Percentiles rank a stretch among this genome's conserved stretches.
These are phyloP conservation scores for Eucalyptus sp. DNA, from an alignment of 345 rosid genomes.

Conservation along the genomic window DNA sequence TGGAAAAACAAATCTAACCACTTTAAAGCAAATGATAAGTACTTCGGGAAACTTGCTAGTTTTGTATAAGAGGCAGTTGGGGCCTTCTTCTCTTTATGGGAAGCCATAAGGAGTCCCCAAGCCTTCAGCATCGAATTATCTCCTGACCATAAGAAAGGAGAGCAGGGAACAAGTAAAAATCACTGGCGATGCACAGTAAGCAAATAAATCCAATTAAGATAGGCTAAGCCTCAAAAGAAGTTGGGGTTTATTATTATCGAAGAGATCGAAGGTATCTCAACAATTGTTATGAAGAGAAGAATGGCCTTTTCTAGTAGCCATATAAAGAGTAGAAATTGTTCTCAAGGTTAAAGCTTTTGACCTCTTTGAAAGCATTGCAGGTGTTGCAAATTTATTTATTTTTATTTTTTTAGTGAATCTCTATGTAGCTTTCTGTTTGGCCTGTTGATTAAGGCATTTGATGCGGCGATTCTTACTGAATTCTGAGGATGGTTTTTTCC, in stretches of 20 bases:
- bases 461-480: too few relatives aligned
- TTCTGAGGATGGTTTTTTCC: too few relatives aligned
- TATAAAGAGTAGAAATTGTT: not conserved
- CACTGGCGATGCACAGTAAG: not conserved
- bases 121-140: not conserved
- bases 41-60: rapidly evolving
- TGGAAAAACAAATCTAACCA: not conserved
- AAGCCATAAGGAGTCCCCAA: not conserved
- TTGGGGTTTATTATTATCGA: rapidly evolving
- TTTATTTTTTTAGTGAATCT: not conserved
- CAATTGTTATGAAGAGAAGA: not conserved
- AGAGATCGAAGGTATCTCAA: not conserved
- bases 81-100: not conserved
- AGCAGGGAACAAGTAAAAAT: not conserved
- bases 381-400: too few relatives aligned
- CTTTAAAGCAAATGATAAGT: not conserved
- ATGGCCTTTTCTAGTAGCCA: not conserved
- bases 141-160: not conserved
- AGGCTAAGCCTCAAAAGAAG: not conserved
- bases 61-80: not conserved
- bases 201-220: not conserved
- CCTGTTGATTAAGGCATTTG: too few relatives aligned
- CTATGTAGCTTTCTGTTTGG: not conserved
- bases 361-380: not conserved
- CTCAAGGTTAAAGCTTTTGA: not conserved